Evolutionary conservation across 192 early-diverging fungal species (phyloP).

Genomic region (Backusella tuberculispora): DNA sequence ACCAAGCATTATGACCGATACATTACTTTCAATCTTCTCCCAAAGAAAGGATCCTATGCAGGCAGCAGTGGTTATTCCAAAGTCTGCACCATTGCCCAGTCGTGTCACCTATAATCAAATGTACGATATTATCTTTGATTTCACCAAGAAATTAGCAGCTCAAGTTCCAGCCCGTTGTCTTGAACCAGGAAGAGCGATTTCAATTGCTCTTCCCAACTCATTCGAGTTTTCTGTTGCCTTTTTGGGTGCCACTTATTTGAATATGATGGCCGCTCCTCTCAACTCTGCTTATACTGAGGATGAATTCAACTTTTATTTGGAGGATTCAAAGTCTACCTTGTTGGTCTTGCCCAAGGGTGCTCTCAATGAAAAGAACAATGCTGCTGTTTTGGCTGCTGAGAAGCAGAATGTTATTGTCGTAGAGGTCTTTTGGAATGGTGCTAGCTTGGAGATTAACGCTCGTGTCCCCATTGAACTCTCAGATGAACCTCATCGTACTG

Average conservation of each 20-base stretch:
- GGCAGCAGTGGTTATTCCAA: slow-evolving; percentile 45
- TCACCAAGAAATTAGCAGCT: slow-evolving; percentile 32
- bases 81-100: slow-evolving; percentile 17
- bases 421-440: slow-evolving; percentile 57
- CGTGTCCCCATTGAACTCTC: neutral
- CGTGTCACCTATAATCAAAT: slow-evolving; percentile 36
- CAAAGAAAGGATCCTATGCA: slow-evolving; percentile 18
- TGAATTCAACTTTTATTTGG: slow-evolving; percentile 77
- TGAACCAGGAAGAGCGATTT: slow-evolving; percentile 46
- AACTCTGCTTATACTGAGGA: slow-evolving; percentile 68
- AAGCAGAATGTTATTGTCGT: slow-evolving; percentile 56
- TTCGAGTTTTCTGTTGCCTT: slow-evolving; percentile 70
- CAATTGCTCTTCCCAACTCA: slow-evolving; percentile 69
- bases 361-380: slow-evolving; percentile 43
- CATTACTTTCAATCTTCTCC: slow-evolving; percentile 40
- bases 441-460: slow-evolving; percentile 28
- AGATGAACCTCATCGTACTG: slow-evolving; percentile 14
- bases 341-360: slow-evolving; percentile 66
- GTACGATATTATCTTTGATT: slow-evolving; percentile 29
- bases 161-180: slow-evolving; percentile 20
- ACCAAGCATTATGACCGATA: slow-evolving; percentile 33
- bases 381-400: slow-evolving; percentile 61
- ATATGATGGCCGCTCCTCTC: slow-evolving; percentile 72
- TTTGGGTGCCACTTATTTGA: slow-evolving; percentile 62
- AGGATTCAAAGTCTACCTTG: slow-evolving; percentile 65